Percentiles rank a stretch among this genome's conserved stretches.
Conservation (phyloP, 2,329 filamentous ascomycete species). For the Sporothrix phasma region DNA sequence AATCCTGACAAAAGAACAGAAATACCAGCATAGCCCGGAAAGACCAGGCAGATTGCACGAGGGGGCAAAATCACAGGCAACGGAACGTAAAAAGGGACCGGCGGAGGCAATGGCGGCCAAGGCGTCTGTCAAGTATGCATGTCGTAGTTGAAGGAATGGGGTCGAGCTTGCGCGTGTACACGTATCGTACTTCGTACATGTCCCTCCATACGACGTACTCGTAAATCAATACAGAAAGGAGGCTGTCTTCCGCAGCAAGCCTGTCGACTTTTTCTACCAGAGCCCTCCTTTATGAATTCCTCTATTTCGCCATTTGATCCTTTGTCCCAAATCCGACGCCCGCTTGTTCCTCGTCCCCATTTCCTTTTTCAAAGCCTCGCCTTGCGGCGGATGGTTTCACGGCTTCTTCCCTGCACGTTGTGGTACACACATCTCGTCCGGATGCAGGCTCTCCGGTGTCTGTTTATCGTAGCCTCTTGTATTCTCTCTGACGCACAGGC, state of each 20-base stretch:
- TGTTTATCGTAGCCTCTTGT: neutral
- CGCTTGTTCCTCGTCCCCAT: neutral
- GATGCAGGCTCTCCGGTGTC: neutral
- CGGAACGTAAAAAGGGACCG: neutral
- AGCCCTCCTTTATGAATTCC: too few relatives aligned
- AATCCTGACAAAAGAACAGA: too few relatives aligned
- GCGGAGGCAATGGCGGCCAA: neutral
- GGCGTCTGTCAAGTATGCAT: neutral
- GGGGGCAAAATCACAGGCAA: too few relatives aligned
- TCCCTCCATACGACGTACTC: too few relatives aligned
- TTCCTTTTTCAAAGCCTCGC: neutral
- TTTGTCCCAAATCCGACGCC: neutral
- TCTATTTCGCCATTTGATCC: neutral
- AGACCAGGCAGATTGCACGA: too few relatives aligned
- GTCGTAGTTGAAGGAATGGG: neutral
- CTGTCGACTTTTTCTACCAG: too few relatives aligned
- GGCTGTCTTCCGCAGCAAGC: too few relatives aligned
- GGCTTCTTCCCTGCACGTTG: neutral
- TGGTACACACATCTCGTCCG: neutral
- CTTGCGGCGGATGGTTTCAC: neutral
- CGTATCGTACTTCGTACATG: too few relatives aligned
- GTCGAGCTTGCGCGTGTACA: neutral
- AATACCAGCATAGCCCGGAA: too few relatives aligned
- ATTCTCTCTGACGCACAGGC: neutral
- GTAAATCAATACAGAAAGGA: neutral